Conservation (phyloP, 2,329 filamentous ascomycete genomes). For the Orbilia ellipsospora region DNA sequence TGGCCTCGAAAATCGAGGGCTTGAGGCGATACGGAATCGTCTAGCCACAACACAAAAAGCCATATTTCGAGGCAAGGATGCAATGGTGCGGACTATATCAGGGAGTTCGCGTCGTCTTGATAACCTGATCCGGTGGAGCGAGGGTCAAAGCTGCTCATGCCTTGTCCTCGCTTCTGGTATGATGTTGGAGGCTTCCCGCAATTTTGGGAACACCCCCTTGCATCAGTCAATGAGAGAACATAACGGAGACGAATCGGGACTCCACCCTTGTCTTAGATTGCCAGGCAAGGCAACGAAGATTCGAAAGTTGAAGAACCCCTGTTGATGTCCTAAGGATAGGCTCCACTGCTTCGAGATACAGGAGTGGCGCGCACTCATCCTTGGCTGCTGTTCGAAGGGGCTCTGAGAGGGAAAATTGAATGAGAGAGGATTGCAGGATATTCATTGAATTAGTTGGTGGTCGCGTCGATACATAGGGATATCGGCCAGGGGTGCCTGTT, state of each 20-base stretch:
- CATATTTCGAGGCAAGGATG: background rate
- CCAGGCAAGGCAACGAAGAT: conserved; percentile 48
- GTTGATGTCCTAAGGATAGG: conserved; percentile 17
- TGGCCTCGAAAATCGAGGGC: background rate
- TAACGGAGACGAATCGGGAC: conserved; percentile 38
- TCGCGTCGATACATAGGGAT: conserved; percentile 27
- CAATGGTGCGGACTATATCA: background rate
- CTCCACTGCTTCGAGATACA: conserved; percentile 37
- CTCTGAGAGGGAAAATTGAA: background rate
- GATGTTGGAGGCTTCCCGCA: conserved; percentile 38
- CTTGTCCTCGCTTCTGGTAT: conserved; percentile 26
- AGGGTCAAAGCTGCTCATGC: conserved; percentile 2
- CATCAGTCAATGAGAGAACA: conserved; percentile 26
- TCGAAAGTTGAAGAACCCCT: conserved; percentile 26
- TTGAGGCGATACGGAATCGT: conserved; percentile 10
- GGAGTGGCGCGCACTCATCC: conserved; percentile 17
- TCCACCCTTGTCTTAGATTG: conserved; percentile 38
- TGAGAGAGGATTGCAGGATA: conserved; percentile 29
- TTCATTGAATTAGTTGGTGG: conserved; percentile 16
- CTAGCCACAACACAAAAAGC: conserved; percentile 35
- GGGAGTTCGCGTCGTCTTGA: background rate
- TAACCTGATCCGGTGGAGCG: conserved; percentile 17
- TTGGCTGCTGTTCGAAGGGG: conserved; percentile 27
- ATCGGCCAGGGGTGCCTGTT: conserved; percentile 29
- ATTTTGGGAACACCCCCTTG: conserved; percentile 40